A percentile compares a stretch with the other conserved stretches of the same genome.
phyloP scores from a whole-genome alignment of 2,329 filamentous ascomycete genomes.

The Endocalyx cinctus region DNA sequence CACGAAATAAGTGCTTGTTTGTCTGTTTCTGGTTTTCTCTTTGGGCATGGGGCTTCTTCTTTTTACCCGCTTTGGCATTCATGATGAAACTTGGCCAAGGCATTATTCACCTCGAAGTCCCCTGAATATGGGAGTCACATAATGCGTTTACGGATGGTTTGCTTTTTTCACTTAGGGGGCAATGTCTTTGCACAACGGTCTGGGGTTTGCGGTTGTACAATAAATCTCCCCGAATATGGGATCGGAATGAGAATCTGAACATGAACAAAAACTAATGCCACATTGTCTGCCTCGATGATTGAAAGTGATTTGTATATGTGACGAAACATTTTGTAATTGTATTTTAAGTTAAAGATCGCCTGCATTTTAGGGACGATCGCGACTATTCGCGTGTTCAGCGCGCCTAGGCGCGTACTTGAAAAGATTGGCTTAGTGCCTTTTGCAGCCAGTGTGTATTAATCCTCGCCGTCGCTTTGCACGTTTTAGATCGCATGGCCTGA shows the following conservation, averaged over 20 bases:
- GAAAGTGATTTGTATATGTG: too few species aligned
- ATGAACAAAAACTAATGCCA: constrained; percentile 48
- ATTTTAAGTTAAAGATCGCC: too few species aligned
- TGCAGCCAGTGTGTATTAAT: too few species aligned
- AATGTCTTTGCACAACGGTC: constrained; percentile 65
- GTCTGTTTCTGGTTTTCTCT: constrained; percentile 50
- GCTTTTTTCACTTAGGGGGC: constrained; percentile 55
- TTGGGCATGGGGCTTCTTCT: constrained; percentile 48
- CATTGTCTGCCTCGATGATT: too few species aligned
- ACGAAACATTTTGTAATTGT: too few species aligned
- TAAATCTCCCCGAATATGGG: constrained; percentile 61
- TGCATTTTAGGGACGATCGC: too few species aligned
- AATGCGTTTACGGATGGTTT: constrained; percentile 71
- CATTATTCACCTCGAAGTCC: constrained; percentile 26
- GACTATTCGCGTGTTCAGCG: too few species aligned
- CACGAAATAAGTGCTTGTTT: constrained; percentile 74
- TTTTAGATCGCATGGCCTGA: too few species aligned
- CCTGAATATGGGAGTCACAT: constrained; percentile 52
- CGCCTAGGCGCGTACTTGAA: too few species aligned
- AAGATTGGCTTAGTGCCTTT: too few species aligned
- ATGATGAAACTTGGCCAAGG: constrained; percentile 48
- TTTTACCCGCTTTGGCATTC: constrained; percentile 51
- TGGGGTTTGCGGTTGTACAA: constrained; percentile 71
- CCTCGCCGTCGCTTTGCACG: too few species aligned
- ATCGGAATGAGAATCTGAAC: constrained; percentile 60